Percentiles rank a stretch among this genome's conserved stretches.
Evolutionary conservation across 2,329 filamentous ascomycete species (phyloP).

Genomic region (Ilyonectria destructans): DNA sequence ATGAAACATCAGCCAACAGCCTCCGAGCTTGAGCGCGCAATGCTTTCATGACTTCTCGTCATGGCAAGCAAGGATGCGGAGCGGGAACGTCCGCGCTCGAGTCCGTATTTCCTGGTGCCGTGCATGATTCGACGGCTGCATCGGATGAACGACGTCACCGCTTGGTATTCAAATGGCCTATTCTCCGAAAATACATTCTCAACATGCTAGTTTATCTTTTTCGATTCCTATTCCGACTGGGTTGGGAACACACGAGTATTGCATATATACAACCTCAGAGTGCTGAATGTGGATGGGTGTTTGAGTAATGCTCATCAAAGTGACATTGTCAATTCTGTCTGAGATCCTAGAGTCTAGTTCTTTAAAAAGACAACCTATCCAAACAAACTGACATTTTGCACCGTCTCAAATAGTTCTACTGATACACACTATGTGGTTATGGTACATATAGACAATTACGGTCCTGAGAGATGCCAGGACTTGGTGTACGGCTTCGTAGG

Average conservation of each 20-base stretch:
- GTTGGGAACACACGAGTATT: neutral
- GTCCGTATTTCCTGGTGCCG: neutral
- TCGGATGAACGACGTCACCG: neutral
- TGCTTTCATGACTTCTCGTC: constrained; percentile 1
- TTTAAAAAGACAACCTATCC: neutral
- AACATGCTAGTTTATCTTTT: neutral
- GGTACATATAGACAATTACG: constrained; percentile 15
- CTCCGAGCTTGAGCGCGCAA: neutral
- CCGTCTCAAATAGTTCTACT: constrained; percentile 4
- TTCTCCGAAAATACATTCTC: neutral
- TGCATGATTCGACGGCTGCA: constrained; percentile 5
- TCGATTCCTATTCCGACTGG: neutral
- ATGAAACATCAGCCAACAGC: neutral
- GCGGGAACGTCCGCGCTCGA: constrained; percentile 1
- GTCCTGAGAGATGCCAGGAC: neutral
- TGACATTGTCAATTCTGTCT: neutral
- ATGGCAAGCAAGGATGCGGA: constrained; percentile 2
- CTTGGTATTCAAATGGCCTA: neutral
- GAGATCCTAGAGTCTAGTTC: neutral
- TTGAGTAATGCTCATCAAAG: no score
- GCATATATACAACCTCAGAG: neutral
- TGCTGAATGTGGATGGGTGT: neutral
- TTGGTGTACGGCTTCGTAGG: constrained; percentile 2
- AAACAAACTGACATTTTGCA: neutral
- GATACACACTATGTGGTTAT: constrained; percentile 9